A percentile compares a stretch with the other conserved stretches of the same genome.
These are phyloP conservation scores for Auxenochlorella pyrenoidosa DNA, from an alignment of 139 green algal species.

Conservation along the genomic window DNA sequence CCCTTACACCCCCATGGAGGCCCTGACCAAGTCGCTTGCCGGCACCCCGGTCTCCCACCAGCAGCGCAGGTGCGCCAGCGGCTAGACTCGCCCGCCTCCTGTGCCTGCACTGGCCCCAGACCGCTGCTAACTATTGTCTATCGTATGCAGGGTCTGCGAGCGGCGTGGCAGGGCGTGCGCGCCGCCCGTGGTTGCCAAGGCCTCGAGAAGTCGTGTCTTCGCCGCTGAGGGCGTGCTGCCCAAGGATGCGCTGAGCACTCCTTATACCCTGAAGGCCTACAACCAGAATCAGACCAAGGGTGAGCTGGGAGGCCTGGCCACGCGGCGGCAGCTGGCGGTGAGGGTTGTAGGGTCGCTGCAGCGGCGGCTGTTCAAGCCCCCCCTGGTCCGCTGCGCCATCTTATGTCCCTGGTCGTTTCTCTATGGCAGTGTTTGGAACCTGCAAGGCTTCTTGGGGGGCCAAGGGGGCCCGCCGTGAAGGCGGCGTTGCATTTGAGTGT, in stretches of 20 bases:
- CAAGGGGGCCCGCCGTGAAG: too few species aligned
- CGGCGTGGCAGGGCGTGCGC: background rate
- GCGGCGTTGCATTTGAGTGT: too few species aligned
- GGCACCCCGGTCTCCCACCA: background rate
- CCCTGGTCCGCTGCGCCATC: too few species aligned
- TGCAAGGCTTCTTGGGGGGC: too few species aligned
- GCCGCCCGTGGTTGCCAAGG: background rate
- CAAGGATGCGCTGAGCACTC: background rate
- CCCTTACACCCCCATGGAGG: background rate
- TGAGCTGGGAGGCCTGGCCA: background rate
- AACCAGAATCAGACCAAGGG: conserved; percentile 1
- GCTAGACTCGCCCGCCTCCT: background rate
- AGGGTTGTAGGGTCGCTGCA: background rate
- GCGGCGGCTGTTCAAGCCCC: too few species aligned
- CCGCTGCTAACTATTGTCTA: background rate
- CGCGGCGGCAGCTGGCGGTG: background rate
- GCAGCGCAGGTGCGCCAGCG: background rate
- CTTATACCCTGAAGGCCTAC: background rate
- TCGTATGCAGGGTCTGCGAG: background rate
- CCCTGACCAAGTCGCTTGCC: background rate
- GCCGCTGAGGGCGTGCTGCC: background rate
- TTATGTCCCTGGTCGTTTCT: too few species aligned
- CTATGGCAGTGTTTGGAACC: too few species aligned
- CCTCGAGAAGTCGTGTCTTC: background rate
- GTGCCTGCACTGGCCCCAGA: background rate